Base-by-base conservation (phyloP, 1,139 yeast species). In the Pichia sp. region DNA sequence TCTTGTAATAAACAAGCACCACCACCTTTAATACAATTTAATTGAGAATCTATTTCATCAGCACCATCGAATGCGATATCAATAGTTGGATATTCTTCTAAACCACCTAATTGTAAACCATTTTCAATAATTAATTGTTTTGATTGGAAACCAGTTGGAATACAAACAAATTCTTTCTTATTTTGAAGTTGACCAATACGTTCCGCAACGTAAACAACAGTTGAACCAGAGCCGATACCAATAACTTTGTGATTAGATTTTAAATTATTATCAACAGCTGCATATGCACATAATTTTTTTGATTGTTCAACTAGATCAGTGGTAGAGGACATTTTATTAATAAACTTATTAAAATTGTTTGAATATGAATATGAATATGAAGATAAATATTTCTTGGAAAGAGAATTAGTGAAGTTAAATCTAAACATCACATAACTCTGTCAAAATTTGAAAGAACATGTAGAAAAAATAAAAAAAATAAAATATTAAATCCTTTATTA, bases 1-100 rank as follows among this genome's bases (percentile, higher is more conserved):
- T 94, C 99, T 70, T 92, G 98, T 72, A 94, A 85, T 56, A 89
- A 74, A 68, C 99, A 94, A 2, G 97, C 99, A 39, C 99, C 99
- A 44, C 99, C 99, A 55, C 99, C 99, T 69, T 94, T 94, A 66
- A 94, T 94, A 61, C 92, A 81, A 63, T 89, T 87, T 59, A 92
- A 74, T 26, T 74, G 63, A 7, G 78, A 64, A 65, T 92, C 98
- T 49, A 90, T 94, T 66, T 94, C 99, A 68, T 94, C 99, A 7
- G 98, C 98, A 40, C 99, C 99, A 66, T 94, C 99, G 65, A 94
- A 92, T 3, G 96, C 96, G 59, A 92, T 81, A 64, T 92, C 98
- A 40, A 94, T 71, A 34, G 76, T 75, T 1, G 89, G 81, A 59
- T 71, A 83, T 69, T 87, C 90, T 62, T 92, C 97, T 56, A 92